Conservation (phyloP, 73 alveolate genomes). For the Symbiodinium pilosum region DNA sequence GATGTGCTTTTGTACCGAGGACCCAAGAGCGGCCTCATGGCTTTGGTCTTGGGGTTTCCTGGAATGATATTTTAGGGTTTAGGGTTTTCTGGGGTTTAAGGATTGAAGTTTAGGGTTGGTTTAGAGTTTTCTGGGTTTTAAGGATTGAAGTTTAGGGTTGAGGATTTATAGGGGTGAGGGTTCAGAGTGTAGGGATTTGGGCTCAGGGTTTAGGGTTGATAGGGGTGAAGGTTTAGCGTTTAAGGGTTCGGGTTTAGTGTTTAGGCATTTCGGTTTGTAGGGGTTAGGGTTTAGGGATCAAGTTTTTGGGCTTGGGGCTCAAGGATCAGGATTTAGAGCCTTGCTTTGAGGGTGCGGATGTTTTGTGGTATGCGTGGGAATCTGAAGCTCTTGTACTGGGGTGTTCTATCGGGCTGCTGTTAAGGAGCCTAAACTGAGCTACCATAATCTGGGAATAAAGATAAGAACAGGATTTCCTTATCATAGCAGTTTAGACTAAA, state of each 20-base stretch:
- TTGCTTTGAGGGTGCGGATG: too few relatives aligned
- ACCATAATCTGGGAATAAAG: too few relatives aligned
- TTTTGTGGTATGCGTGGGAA: too few relatives aligned
- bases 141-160: not conserved
- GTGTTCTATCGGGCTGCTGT: too few relatives aligned
- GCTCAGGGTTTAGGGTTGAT: not conserved
- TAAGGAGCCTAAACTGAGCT: too few relatives aligned
- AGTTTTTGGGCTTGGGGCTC: not conserved
- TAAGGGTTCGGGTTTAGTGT: not conserved
- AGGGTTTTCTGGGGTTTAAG: not conserved
- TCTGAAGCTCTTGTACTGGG: too few relatives aligned
- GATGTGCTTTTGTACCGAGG: constrained; percentile 58
- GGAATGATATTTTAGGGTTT: not conserved
- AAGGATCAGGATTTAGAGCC: too few relatives aligned
- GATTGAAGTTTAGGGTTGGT: not conserved
- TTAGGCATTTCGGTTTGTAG: not conserved
- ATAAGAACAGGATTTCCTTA: too few relatives aligned
- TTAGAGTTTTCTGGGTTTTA: too few relatives aligned
- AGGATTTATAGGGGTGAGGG: not conserved
- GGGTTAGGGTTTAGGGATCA: not conserved
- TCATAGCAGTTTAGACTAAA: too few relatives aligned
- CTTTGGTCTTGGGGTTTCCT: not conserved
- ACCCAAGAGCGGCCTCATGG: not conserved
- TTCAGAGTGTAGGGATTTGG: not conserved
- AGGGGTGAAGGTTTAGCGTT: not conserved